A percentile compares a stretch with the other conserved stretches of the same genome.
Conservation (phyloP, 1,139 yeast genomes). For the Debaryomyces subglobosus region DNA sequence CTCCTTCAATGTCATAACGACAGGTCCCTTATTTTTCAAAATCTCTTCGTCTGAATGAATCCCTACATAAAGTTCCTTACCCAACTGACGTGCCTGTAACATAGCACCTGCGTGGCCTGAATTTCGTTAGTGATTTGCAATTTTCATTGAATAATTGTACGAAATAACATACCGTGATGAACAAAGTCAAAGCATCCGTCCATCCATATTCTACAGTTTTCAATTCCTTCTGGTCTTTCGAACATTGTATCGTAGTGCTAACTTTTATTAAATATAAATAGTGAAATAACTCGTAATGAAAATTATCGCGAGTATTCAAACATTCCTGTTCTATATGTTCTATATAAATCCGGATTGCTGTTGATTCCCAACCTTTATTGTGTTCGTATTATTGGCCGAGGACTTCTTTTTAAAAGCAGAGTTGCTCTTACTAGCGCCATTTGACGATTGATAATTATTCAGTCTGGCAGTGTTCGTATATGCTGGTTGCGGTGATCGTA, state of each 20-base stretch:
- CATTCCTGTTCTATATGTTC: too few species aligned
- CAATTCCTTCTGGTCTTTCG: constrained; percentile 50
- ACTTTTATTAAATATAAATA: background rate
- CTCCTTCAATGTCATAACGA: constrained; percentile 85
- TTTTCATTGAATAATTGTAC: background rate
- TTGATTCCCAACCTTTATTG: constrained; percentile 19
- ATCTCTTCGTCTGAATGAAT: constrained; percentile 93
- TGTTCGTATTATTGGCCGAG: background rate
- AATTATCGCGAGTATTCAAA: background rate
- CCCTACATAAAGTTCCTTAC: constrained; percentile 77
- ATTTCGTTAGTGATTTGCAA: constrained; percentile 13
- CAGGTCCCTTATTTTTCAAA: constrained; percentile 81
- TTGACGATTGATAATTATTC: background rate
- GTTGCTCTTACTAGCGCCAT: background rate
- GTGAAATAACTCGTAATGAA: background rate
- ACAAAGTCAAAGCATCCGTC: constrained; percentile 98
- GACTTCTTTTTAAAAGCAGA: constrained; percentile 1
- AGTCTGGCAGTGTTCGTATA: background rate
- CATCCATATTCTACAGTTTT: constrained; percentile 69
- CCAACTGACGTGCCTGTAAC: constrained; percentile 84
- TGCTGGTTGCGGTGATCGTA: constrained; percentile 6
- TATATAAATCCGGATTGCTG: constrained; percentile 36
- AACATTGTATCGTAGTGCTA: constrained; percentile 26
- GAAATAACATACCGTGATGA: constrained; percentile 72
- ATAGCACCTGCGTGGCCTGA: constrained; percentile 92